Conservation (phyloP, 345 rosid genomes). For the Noccaea bulbosa region DNA sequence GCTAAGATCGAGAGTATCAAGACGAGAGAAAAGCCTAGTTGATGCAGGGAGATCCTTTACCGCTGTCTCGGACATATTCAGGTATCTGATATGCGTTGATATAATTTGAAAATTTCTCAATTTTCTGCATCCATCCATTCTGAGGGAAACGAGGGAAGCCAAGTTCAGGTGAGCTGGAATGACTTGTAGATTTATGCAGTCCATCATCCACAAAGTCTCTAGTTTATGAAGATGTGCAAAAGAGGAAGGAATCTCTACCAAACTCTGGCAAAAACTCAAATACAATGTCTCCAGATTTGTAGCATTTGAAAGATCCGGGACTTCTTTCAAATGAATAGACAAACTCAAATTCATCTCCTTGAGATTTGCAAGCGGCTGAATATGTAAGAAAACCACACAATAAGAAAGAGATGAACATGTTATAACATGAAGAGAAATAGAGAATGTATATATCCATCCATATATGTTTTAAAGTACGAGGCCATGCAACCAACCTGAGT, state of each 20-base stretch:
- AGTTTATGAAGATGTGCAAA: slow-evolving; percentile 8
- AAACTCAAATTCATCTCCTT: background rate
- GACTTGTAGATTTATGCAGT: background rate
- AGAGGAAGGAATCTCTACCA: slow-evolving; percentile 12
- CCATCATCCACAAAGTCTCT: rapidly evolving
- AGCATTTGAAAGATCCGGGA: slow-evolving; percentile 10
- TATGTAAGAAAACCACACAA: background rate
- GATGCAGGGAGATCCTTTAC: no score
- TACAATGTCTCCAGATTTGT: no score
- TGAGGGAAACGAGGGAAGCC: background rate
- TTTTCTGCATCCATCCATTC: background rate
- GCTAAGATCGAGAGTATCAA: background rate
- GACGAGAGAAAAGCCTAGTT: background rate
- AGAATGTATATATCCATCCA: no score
- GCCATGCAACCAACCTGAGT: slow-evolving; percentile 18
- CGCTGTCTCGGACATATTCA: no score
- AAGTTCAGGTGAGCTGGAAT: slow-evolving; percentile 2
- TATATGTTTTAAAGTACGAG: no score
- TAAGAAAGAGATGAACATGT: no score
- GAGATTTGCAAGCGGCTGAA: slow-evolving; percentile 34
- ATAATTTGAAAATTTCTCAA: slow-evolving; percentile 1
- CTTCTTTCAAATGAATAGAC: slow-evolving; percentile 3
- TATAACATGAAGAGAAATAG: background rate
- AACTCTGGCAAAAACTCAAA: background rate
- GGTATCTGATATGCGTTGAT: background rate